A percentile compares a stretch with the other conserved stretches of the same genome.
phyloP scores from a whole-genome alignment of 1,284 basidiomycete genomes.

The Cystobasidium pallidum region DNA sequence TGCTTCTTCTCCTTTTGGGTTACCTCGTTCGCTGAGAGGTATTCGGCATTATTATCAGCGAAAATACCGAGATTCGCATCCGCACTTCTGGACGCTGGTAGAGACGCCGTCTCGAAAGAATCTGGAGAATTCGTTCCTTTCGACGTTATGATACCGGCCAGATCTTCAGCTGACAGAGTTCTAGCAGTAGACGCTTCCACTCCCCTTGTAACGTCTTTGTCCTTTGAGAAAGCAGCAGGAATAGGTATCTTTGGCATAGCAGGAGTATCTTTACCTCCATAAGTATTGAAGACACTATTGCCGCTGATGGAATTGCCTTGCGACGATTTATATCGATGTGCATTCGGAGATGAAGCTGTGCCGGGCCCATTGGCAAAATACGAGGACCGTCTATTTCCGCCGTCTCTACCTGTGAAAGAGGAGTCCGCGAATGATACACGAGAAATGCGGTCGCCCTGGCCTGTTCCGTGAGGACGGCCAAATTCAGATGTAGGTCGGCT shows the following conservation, averaged over 20 bases:
- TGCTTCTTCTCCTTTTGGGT: slow-evolving; percentile 11
- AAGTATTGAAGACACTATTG: slow-evolving; percentile 5
- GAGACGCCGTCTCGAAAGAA: slow-evolving; percentile 20
- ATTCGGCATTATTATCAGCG: background rate
- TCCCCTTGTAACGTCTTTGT: slow-evolving; percentile 24
- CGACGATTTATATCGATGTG: slow-evolving; percentile 30
- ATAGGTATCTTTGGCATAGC: slow-evolving; percentile 31
- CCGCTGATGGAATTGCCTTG: slow-evolving; percentile 10
- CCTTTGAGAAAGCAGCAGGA: slow-evolving; percentile 7
- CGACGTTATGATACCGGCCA: slow-evolving; percentile 6
- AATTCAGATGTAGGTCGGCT: slow-evolving; percentile 18
- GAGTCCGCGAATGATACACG: slow-evolving; percentile 34
- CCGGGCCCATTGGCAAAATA: slow-evolving; percentile 42
- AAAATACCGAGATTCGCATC: slow-evolving; percentile 2
- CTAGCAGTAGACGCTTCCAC: slow-evolving; percentile 22
- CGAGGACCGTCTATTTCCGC: slow-evolving; percentile 14
- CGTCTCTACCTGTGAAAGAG: slow-evolving; percentile 29
- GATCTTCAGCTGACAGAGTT: slow-evolving; percentile 23
- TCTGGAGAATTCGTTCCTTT: slow-evolving; percentile 1
- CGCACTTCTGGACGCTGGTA: slow-evolving; percentile 17
- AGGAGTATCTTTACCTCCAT: slow-evolving; percentile 12
- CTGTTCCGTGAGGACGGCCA: slow-evolving; percentile 10
- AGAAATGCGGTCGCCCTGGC: slow-evolving; percentile 31
- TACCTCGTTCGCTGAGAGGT: background rate
- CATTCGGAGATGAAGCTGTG: slow-evolving; percentile 39